phyloP scores from a whole-genome alignment of 164 flowering plant genomes.

The Magnolia kwangsiensis region DNA sequence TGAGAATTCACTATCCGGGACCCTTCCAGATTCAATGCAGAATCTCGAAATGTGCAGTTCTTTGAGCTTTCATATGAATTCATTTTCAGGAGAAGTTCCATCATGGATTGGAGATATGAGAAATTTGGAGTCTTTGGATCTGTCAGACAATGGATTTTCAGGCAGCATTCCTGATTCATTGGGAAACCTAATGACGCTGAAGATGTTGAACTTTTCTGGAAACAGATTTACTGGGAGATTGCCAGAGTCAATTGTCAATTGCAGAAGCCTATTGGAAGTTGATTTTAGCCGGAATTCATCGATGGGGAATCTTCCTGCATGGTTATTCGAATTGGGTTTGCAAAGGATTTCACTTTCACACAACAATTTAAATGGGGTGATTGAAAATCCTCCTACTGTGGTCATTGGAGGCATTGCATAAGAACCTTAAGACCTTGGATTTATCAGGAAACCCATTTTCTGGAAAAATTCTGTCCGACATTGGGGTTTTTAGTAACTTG shows the following conservation, averaged over 20 bases:
- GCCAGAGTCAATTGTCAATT: constrained; percentile 58
- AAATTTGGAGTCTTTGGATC: constrained; percentile 66
- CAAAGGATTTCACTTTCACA: constrained; percentile 31
- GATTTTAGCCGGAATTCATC: constrained; percentile 67
- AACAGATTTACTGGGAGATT: constrained; percentile 57
- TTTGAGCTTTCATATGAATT: constrained; percentile 52
- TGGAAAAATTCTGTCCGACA: constrained; percentile 47
- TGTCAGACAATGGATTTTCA: constrained; percentile 64
- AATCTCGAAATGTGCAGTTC: constrained; percentile 52
- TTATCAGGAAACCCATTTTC: constrained; percentile 62
- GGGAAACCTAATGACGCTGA: constrained; percentile 54
- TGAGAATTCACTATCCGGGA: constrained; percentile 60
- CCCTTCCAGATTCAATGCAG: constrained; percentile 61
- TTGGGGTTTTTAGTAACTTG: constrained; percentile 55
- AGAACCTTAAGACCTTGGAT: constrained; percentile 47
- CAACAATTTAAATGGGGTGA: constrained; percentile 34
- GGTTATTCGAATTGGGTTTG: constrained; percentile 52
- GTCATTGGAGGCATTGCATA: constrained; percentile 22
- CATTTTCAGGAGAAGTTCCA: constrained; percentile 57
- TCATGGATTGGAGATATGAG: constrained; percentile 74
- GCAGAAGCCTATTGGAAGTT: constrained; percentile 39
- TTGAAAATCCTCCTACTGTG: constrained; percentile 19
- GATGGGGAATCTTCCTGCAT: constrained; percentile 54
- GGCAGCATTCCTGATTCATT: constrained; percentile 59
- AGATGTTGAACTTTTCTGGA: constrained; percentile 48